Base-by-base conservation (phyloP, 257 asterid species). In the Przewalskia tangutica region DNA sequence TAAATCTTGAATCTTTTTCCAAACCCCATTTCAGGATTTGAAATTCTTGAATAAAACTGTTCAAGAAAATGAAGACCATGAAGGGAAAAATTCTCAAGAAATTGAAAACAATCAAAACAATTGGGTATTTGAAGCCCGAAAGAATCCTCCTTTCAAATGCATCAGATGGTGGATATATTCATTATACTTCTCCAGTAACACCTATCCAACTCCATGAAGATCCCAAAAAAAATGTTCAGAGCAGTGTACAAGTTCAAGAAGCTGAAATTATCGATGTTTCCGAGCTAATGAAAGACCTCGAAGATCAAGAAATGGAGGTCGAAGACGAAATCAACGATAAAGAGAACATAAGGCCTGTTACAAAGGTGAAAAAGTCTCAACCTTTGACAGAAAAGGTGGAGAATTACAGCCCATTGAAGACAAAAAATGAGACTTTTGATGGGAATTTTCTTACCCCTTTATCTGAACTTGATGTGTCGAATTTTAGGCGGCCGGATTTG, bases 31-130 rank as follows among this genome's bases (percentile, higher is more conserved):
- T 38, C 42, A 38, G 42, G 5, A 38, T 38, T 38, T 38, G 42
- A 38, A 38, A 38, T 2, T 38, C 42, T 38, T 3, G 5, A 38
- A 38, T 38, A 38, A 38, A 38, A 2, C 5, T 38, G 42, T 38
- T 38, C 17, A 38, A 38, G 42, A 38, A 38, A 38, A 38, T 38
- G 42, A 38, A 38, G 42, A 38, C 42, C 42, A 38, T 38, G 42
- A 96, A 93, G 84, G 98, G 98, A 14, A 96, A 91, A 88, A 87
- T 94, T 4, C 79, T 96, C 55, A 96, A 92, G 90, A 94, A 91
- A 79, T 82, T 96, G 84, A 89, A 89, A 88, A 94, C 99, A 9
- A 83, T 96, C 56, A 96, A 96, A 79, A 8, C 93, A 11, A 92
- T 94, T 27, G 95, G 95, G 76, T 91, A 91, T 81, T 51, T 91